Conservation (phyloP, 257 asterid species). For the Capsicum pubescens region DNA sequence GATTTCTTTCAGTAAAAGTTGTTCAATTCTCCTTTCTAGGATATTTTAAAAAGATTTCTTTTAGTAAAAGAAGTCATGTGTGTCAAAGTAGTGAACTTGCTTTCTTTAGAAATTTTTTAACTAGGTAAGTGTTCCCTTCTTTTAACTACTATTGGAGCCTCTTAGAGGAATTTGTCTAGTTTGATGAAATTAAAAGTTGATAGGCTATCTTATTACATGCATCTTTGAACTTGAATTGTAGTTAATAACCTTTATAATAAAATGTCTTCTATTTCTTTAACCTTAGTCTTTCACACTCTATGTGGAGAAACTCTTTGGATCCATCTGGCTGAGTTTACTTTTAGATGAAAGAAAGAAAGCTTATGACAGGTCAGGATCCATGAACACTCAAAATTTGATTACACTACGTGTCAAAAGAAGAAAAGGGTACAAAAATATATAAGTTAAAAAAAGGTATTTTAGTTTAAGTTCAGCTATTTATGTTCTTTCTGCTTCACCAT, state of each 20-base stretch:
- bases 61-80: background rate
- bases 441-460: background rate
- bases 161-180: too few species aligned
- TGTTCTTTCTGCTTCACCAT: conserved; percentile 1
- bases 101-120: background rate
- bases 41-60: background rate
- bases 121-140: background rate
- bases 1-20: background rate
- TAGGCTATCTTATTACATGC: too few species aligned
- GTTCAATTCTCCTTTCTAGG: background rate
- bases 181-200: too few species aligned
- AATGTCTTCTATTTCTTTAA: too few species aligned
- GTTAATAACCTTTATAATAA: too few species aligned
- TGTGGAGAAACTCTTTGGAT: too few species aligned
- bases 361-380: background rate
- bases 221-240: too few species aligned
- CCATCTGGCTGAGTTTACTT: too few species aligned
- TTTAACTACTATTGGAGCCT: too few species aligned
- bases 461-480: conserved; percentile 1
- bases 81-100: background rate
- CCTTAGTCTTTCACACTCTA: too few species aligned
- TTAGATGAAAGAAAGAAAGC: background rate
- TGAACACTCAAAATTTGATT: background rate
- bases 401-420: background rate
- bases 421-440: background rate